Evolutionary conservation across 371 early-diverging fungal genomes (phyloP).

Genomic region (Nematocida sp.): DNA sequence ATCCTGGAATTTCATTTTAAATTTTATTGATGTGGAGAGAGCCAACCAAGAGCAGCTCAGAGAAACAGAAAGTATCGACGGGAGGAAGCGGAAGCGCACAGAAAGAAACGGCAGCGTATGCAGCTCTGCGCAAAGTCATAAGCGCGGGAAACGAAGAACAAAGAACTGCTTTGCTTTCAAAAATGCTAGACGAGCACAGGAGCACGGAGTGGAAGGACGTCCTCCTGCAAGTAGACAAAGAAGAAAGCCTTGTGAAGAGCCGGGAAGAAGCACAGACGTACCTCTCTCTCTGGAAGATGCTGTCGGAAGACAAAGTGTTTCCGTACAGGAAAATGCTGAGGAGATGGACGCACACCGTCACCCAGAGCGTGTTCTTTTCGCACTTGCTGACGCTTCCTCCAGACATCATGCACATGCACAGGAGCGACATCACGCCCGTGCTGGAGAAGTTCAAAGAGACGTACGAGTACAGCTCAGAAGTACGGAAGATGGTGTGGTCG

Average conservation of each 20-base stretch:
- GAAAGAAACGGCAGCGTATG: background rate
- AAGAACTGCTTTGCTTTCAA: background rate
- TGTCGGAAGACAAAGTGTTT: background rate
- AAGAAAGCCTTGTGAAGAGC: background rate
- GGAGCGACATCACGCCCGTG: constrained; percentile 17
- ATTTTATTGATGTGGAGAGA: constrained; percentile 47
- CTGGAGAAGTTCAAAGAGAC: constrained; percentile 32
- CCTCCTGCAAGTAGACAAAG: constrained; percentile 24
- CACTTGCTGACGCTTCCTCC: constrained; percentile 18
- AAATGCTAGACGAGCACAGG: background rate
- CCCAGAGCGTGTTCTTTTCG: constrained; percentile 26
- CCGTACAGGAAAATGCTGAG: constrained; percentile 31
- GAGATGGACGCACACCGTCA: constrained; percentile 17
- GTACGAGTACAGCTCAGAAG: constrained; percentile 17
- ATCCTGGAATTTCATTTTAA: constrained; percentile 32
- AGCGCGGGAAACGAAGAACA: background rate
- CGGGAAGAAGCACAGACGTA: constrained; percentile 18
- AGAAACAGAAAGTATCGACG: constrained; percentile 4
- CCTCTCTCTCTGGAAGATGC: constrained; percentile 8
- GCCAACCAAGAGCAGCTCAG: constrained; percentile 6
- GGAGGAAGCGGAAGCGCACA: background rate
- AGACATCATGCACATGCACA: background rate
- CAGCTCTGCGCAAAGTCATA: background rate
- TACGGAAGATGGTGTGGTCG: constrained; percentile 21
- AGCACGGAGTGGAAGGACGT: constrained; percentile 3